Conservation (phyloP, 2,329 filamentous ascomycete species). For the Aspergillus pseudoviridinutans region DNA sequence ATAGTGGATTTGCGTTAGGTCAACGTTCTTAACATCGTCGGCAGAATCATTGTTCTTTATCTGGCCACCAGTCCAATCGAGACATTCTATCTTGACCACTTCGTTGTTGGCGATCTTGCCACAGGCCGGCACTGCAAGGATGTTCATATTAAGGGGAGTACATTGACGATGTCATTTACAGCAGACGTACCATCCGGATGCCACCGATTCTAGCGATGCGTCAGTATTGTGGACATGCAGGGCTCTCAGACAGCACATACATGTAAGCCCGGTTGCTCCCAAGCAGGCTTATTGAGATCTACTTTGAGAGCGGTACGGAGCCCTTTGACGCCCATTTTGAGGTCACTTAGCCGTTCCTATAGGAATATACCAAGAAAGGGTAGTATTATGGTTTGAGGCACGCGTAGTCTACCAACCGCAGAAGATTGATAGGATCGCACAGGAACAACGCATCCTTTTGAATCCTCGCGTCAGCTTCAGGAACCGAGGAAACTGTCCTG, state of each 20-base stretch:
- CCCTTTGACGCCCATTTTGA: slow-evolving; percentile 34
- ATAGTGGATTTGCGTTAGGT: slow-evolving; percentile 81
- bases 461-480: not conserved
- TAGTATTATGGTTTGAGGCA: slow-evolving; percentile 1
- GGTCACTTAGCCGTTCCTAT: not conserved
- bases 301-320: slow-evolving; percentile 72
- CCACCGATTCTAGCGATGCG: slow-evolving; percentile 71
- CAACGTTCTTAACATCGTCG: slow-evolving; percentile 81
- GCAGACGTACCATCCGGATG: slow-evolving; percentile 71
- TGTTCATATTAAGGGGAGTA: not conserved
- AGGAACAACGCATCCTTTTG: not conserved
- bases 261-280: slow-evolving; percentile 66
- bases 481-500: not conserved
- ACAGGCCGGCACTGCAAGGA: slow-evolving; percentile 62
- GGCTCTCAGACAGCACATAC: slow-evolving; percentile 45
- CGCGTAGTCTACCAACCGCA: not conserved
- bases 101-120: slow-evolving; percentile 76
- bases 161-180: not conserved
- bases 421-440: not conserved
- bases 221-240: slow-evolving; percentile 5
- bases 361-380: slow-evolving; percentile 5
- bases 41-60: slow-evolving; percentile 85
- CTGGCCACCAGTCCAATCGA: slow-evolving; percentile 76
- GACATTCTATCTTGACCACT: slow-evolving; percentile 88
- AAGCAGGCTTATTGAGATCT: slow-evolving; percentile 66